A percentile compares a stretch with the other conserved stretches of the same genome.
Evolutionary conservation across 129 eudicot species (phyloP).

Genomic region (Mikania micrantha): DNA sequence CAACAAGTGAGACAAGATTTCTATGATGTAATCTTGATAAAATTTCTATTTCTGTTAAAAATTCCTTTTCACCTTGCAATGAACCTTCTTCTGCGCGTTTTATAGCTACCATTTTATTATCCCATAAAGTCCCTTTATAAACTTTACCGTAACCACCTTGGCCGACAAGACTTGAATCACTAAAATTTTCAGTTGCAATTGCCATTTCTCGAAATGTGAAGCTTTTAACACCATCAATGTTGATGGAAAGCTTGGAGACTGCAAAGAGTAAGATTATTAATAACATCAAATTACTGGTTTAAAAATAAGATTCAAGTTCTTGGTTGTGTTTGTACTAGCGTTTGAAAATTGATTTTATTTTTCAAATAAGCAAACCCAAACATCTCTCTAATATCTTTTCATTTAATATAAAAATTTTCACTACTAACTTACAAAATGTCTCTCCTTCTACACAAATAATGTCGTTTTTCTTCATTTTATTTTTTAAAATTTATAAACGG

Average conservation of each 20-base stretch:
- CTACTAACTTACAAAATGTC: not conserved
- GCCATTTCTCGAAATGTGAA: conserved; percentile 70
- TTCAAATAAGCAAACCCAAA: no score
- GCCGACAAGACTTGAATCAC: conserved; percentile 49
- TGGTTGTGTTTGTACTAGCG: not conserved
- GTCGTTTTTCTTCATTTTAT: not conserved
- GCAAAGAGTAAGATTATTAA: conserved; percentile 12
- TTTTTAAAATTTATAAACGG: not conserved
- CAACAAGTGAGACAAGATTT: conserved; percentile 71
- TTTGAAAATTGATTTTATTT: not conserved
- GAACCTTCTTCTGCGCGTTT: conserved; percentile 93
- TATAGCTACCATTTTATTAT: conserved; percentile 56
- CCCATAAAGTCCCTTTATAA: conserved; percentile 51
- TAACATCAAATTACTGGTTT: not conserved
- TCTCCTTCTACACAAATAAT: not conserved
- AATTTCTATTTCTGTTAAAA: conserved; percentile 74
- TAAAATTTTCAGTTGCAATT: conserved; percentile 54
- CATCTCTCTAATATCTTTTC: not conserved
- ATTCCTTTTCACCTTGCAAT: conserved; percentile 81
- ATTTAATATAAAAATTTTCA: not conserved
- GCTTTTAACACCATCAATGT: conserved; percentile 67
- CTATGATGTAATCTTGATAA: conserved; percentile 90
- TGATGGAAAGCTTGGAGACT: conserved; percentile 65
- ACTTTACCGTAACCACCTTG: conserved; percentile 93
- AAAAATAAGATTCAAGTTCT: not conserved